These are phyloP conservation scores for Dactylellina haptotyla DNA, from an alignment of 2,329 filamentous ascomycete species.

Conservation along the genomic window DNA sequence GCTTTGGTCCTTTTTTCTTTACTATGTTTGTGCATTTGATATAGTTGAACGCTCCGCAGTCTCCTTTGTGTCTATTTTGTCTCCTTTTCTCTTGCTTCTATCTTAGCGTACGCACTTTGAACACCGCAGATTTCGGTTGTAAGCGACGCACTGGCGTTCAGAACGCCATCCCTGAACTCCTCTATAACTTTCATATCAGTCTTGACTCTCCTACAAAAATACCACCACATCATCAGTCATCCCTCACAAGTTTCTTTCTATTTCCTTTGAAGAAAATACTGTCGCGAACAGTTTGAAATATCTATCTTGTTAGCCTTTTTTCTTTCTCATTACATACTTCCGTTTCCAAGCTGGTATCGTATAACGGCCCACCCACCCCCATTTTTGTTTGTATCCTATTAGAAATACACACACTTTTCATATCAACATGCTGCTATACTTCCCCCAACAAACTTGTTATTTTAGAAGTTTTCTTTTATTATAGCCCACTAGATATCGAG, in stretches of 20 bases:
- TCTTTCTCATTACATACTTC: not conserved
- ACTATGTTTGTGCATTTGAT: constrained; percentile 52
- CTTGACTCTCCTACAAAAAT: constrained; percentile 1
- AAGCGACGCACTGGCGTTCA: constrained; percentile 17
- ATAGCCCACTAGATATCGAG: constrained; percentile 7
- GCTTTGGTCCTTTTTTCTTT: constrained; percentile 11
- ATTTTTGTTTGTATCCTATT: constrained; percentile 33
- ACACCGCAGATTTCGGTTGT: constrained; percentile 5
- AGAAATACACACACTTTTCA: constrained; percentile 34
- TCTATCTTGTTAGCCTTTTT: constrained; percentile 5
- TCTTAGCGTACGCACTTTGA: constrained; percentile 17
- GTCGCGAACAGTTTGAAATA: constrained; percentile 20
- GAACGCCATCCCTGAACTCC: constrained; percentile 6
- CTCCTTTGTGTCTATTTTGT: constrained; percentile 52
- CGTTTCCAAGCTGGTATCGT: constrained; percentile 54
- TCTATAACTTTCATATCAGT: constrained; percentile 14
- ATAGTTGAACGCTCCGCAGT: constrained; percentile 33
- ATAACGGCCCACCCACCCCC: constrained; percentile 41
- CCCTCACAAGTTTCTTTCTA: not conserved
- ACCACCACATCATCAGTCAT: not conserved
- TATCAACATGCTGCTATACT: constrained; percentile 20
- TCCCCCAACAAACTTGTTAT: constrained; percentile 41
- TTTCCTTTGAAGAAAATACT: constrained; percentile 18
- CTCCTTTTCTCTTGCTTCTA: constrained; percentile 23
- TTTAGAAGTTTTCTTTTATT: constrained; percentile 60